phyloP scores from a whole-genome alignment of 495 filamentous ascomycete species.

The Eremomyces bilateralis region DNA sequence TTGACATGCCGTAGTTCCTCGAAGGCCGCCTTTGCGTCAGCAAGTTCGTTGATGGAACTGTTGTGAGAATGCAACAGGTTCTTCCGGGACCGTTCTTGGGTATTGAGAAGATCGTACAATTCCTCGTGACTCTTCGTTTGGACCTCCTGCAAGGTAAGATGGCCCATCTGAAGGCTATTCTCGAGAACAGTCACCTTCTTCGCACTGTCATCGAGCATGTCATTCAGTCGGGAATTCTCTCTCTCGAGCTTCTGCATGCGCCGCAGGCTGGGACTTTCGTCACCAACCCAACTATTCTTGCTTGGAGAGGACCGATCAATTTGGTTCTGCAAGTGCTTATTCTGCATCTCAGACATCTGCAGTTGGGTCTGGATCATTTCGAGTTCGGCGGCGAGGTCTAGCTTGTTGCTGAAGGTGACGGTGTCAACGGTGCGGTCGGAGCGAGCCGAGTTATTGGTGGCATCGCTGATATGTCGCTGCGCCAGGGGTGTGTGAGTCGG shows the following conservation, averaged over 20 bases:
- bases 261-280: constrained; percentile 57
- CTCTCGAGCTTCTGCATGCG: constrained; percentile 83
- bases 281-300: constrained; percentile 30
- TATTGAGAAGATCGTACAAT: constrained; percentile 79
- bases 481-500: constrained; percentile 36
- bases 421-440: constrained; percentile 85
- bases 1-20: constrained; percentile 68
- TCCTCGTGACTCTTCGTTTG: constrained; percentile 91
- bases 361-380: constrained; percentile 90
- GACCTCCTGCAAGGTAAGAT: constrained; percentile 75
- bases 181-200: constrained; percentile 86
- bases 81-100: constrained; percentile 73
- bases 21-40: constrained; percentile 64
- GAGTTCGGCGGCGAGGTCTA: constrained; percentile 78
- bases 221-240: constrained; percentile 78
- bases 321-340: constrained; percentile 80
- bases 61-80: constrained; percentile 69
- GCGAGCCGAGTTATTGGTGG: constrained; percentile 56
- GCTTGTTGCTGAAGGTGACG: constrained; percentile 64
- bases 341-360: constrained; percentile 89
- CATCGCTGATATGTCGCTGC: constrained; percentile 51
- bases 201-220: constrained; percentile 83
- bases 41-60: constrained; percentile 59
- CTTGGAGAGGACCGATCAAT: constrained; percentile 43
- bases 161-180: constrained; percentile 67